These are phyloP conservation scores for Alternaria burnsii DNA, from an alignment of 2,329 filamentous ascomycete genomes.

Conservation along the genomic window DNA sequence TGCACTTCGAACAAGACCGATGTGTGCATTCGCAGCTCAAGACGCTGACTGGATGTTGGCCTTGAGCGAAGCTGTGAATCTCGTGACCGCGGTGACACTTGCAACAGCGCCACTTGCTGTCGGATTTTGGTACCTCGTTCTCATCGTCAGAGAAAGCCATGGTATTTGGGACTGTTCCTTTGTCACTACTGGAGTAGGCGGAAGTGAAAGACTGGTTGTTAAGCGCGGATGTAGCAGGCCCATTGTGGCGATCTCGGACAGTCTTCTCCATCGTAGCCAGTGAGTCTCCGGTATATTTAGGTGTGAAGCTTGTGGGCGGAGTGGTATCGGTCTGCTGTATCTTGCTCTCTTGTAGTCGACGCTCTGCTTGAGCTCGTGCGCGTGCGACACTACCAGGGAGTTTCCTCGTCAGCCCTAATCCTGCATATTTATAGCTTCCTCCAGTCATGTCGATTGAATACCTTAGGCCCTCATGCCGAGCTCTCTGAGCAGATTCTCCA, in stretches of 20 bases:
- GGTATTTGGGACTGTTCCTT: background rate
- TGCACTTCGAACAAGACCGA: constrained; percentile 34
- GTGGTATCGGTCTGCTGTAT: background rate
- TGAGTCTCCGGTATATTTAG: background rate
- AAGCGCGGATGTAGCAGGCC: background rate
- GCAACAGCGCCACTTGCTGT: constrained; percentile 24
- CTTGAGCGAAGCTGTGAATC: constrained; percentile 12
- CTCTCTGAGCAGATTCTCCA: background rate
- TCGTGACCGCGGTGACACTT: constrained; percentile 14
- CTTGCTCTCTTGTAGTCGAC: background rate
- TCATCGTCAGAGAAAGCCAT: background rate
- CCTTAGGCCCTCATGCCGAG: background rate
- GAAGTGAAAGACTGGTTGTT: no score
- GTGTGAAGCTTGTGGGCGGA: background rate
- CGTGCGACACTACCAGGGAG: constrained; percentile 11
- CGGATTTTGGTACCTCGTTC: background rate
- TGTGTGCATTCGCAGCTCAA: constrained; percentile 38
- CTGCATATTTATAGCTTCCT: constrained; percentile 4
- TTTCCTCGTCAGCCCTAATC: constrained; percentile 4
- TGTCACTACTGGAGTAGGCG: background rate
- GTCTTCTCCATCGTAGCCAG: background rate
- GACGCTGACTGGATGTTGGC: constrained; percentile 27
- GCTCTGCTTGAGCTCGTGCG: constrained; percentile 7
- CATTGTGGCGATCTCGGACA: background rate
- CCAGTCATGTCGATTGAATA: constrained; percentile 1